Conservation (phyloP, 2,329 filamentous ascomycete species). For the Blumeriella jaapii region DNA sequence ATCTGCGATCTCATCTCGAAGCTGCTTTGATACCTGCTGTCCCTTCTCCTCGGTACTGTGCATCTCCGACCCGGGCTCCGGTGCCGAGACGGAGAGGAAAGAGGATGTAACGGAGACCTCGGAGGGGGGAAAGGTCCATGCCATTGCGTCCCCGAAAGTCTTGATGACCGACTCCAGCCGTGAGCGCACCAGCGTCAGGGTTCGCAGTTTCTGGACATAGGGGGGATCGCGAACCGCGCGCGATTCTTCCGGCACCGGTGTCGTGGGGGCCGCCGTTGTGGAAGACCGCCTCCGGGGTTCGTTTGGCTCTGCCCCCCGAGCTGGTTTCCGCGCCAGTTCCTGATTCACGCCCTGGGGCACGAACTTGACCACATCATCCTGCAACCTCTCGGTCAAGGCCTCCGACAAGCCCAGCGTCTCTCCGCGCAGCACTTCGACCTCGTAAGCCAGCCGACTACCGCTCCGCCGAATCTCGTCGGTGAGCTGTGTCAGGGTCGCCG, state of each 20-base stretch:
- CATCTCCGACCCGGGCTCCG: slow-evolving; percentile 54
- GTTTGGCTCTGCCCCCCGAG: slow-evolving; percentile 19
- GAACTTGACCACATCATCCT: slow-evolving; percentile 62
- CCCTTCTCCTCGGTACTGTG: slow-evolving; percentile 77
- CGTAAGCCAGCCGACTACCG: slow-evolving; percentile 79
- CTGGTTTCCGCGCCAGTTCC: slow-evolving; percentile 15
- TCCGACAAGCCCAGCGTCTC: slow-evolving; percentile 76
- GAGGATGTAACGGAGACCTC: slow-evolving; percentile 75
- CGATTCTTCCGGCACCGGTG: slow-evolving; percentile 16
- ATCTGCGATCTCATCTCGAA: slow-evolving; percentile 60
- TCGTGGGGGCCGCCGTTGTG: slow-evolving; percentile 21
- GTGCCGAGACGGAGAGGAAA: slow-evolving; percentile 82
- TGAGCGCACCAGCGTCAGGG: slow-evolving; percentile 66
- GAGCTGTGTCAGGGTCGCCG: slow-evolving; percentile 70
- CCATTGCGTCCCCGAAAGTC: slow-evolving; percentile 89
- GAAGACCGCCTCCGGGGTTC: slow-evolving; percentile 19
- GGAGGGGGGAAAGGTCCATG: slow-evolving; percentile 83
- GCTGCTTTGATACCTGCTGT: slow-evolving; percentile 60
- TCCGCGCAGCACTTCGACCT: slow-evolving; percentile 86
- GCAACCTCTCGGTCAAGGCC: slow-evolving; percentile 59
- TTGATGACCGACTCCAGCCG: slow-evolving; percentile 85
- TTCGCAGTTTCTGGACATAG: slow-evolving; percentile 70
- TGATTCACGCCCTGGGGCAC: slow-evolving; percentile 39
- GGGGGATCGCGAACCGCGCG: slow-evolving; percentile 38
- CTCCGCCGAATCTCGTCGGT: slow-evolving; percentile 92